phyloP scores from a whole-genome alignment of 1,284 basidiomycete species.

The Sutorius eximius region DNA sequence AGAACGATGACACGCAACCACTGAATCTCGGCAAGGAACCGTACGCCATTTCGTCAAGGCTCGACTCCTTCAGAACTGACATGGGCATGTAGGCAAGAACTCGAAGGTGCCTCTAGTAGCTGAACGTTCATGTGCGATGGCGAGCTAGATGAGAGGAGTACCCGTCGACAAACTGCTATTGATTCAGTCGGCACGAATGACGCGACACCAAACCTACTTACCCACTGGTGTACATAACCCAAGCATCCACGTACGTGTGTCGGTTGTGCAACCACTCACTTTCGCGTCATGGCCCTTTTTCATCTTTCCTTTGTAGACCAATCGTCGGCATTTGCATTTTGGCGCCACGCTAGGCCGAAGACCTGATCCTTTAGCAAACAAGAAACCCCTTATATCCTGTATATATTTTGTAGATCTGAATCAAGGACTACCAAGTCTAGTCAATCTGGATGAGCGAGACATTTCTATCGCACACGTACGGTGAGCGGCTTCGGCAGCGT shows the following conservation, averaged over 20 bases:
- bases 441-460: not conserved
- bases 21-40: too few species aligned
- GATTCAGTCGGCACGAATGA: slow-evolving; percentile 29
- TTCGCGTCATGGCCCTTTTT: slow-evolving; percentile 1
- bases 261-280: not conserved
- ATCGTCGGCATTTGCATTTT: slow-evolving; percentile 32
- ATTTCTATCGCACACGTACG: not conserved
- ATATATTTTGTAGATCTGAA: not conserved
- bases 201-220: slow-evolving; percentile 34
- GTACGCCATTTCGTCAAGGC: not conserved
- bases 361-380: not conserved
- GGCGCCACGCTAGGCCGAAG: slow-evolving; percentile 20
- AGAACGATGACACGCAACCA: not conserved
- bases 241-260: slow-evolving; percentile 46
- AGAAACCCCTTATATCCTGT: not conserved
- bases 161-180: too few species aligned
- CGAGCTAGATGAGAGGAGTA: too few species aligned
- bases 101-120: too few species aligned
- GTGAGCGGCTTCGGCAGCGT: not conserved
- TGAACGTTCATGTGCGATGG: too few species aligned
- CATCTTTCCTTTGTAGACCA: slow-evolving; percentile 24
- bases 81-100: too few species aligned
- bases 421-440: not conserved
- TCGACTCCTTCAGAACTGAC: too few species aligned
- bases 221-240: slow-evolving; percentile 51